phyloP scores from a whole-genome alignment of 768 basidiomycete species.

The Asterophora parasitica region DNA sequence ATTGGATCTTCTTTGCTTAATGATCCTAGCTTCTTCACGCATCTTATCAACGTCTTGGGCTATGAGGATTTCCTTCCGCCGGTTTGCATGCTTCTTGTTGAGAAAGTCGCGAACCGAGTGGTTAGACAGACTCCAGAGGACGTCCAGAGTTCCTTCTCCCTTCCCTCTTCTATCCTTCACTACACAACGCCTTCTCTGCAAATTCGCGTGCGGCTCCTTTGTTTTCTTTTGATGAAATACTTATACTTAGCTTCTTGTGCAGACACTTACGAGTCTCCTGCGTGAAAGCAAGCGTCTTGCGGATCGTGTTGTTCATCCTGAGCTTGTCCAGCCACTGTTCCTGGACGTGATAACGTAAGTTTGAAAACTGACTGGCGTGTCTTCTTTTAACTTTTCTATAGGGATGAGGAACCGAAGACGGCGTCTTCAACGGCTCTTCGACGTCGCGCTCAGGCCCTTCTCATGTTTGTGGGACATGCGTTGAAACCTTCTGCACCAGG shows the following conservation, averaged over 20 bases:
- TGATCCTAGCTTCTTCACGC: slow-evolving; percentile 73
- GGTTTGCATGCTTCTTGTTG: slow-evolving; percentile 78
- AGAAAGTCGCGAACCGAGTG: slow-evolving; percentile 68
- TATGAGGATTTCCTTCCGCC: slow-evolving; percentile 77
- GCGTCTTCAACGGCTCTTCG: slow-evolving; percentile 40
- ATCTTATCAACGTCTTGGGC: slow-evolving; percentile 81
- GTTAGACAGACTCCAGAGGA: slow-evolving; percentile 61
- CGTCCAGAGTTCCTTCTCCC: slow-evolving; percentile 48
- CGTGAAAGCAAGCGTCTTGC: slow-evolving; percentile 62
- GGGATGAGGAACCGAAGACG: slow-evolving; percentile 55
- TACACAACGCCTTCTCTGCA: slow-evolving; percentile 46
- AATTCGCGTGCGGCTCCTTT: slow-evolving; percentile 41
- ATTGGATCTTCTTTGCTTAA: background rate
- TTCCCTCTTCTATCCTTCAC: slow-evolving; percentile 66
- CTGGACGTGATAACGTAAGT: slow-evolving; percentile 55
- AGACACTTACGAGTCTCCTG: slow-evolving; percentile 64
- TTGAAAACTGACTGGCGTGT: background rate
- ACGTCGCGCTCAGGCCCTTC: slow-evolving; percentile 62
- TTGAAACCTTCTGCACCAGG: slow-evolving; percentile 31
- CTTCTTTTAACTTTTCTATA: slow-evolving; percentile 20
- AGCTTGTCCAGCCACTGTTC: slow-evolving; percentile 38
- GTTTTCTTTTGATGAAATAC: background rate
- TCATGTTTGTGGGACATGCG: slow-evolving; percentile 57
- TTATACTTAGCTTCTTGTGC: slow-evolving; percentile 6
- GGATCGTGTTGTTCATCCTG: slow-evolving; percentile 34